These are phyloP conservation scores for Isoetes engelmannii DNA, from an alignment of 83 land plant species.

Conservation along the genomic window DNA sequence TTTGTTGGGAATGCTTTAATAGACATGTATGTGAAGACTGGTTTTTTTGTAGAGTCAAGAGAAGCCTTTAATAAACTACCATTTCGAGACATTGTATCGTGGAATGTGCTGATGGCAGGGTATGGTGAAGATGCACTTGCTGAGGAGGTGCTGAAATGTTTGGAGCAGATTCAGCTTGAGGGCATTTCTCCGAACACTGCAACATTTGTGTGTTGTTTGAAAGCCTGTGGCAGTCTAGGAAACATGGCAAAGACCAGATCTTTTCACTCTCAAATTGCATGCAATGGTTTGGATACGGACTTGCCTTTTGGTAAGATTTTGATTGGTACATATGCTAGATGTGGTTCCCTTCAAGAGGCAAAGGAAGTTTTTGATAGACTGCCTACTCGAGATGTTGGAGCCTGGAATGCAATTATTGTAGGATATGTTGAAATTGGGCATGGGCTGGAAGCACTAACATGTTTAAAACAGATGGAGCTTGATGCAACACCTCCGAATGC, in stretches of 20 bases:
- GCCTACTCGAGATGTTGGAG: constrained; percentile 19
- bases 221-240: constrained; percentile 22
- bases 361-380: constrained; percentile 19
- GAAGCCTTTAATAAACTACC: constrained; percentile 20
- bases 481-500: no score
- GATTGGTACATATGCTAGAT: constrained; percentile 31
- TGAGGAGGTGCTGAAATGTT: constrained; percentile 12
- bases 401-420: constrained; percentile 38
- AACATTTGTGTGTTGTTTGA: constrained; percentile 19
- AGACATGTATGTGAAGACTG: constrained; percentile 24
- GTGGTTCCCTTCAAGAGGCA: constrained; percentile 31
- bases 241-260: constrained; percentile 23
- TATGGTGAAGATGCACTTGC: constrained; percentile 10
- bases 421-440: constrained; percentile 41
- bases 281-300: constrained; percentile 26
- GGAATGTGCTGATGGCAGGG: constrained; percentile 27
- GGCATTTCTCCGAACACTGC: constrained; percentile 17
- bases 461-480: constrained; percentile 29
- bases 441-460: constrained; percentile 25
- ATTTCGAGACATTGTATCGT: constrained; percentile 21
- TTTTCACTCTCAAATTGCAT: constrained; percentile 23
- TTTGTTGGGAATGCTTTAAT: constrained; percentile 25
- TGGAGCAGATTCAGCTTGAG: constrained; percentile 17
- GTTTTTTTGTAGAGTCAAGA: constrained; percentile 13
- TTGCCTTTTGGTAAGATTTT: constrained; percentile 21